These are phyloP conservation scores for Phytophthora cajani DNA, from an alignment of 352 stramenopile genomes.

Conservation along the genomic window DNA sequence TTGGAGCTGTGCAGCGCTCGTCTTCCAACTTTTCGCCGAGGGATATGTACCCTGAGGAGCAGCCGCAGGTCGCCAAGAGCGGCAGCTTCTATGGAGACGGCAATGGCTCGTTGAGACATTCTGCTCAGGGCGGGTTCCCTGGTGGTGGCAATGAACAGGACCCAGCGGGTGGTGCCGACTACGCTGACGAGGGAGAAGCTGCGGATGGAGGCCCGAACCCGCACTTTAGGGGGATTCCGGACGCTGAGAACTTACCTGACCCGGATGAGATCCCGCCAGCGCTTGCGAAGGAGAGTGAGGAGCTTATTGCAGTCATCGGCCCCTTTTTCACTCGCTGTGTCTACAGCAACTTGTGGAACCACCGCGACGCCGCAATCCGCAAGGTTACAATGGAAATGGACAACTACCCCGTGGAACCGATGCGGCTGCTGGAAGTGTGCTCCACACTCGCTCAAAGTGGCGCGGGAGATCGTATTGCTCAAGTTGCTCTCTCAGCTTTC, in stretches of 20 bases:
- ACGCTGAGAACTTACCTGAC: constrained; percentile 72
- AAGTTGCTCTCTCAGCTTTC: constrained; percentile 81
- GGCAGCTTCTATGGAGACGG: constrained; percentile 20
- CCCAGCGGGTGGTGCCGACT: constrained; percentile 16
- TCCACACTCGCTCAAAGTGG: constrained; percentile 78
- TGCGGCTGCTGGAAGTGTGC: constrained; percentile 62
- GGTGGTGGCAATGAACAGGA: constrained; percentile 28
- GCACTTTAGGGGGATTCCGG: constrained; percentile 72
- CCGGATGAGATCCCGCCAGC: constrained; percentile 73
- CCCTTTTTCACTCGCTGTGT: constrained; percentile 82
- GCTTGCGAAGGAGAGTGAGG: constrained; percentile 78
- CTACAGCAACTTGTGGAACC: constrained; percentile 90
- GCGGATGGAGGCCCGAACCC: constrained; percentile 39
- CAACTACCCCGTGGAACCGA: constrained; percentile 54
- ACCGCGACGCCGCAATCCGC: constrained; percentile 81
- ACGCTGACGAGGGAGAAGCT: constrained; percentile 22
- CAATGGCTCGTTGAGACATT: constrained; percentile 24
- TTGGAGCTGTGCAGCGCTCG: constrained; percentile 38
- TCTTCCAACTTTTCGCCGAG: constrained; percentile 65
- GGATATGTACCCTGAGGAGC: constrained; percentile 73
- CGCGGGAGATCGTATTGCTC: constrained; percentile 72
- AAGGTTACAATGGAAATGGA: constrained; percentile 85
- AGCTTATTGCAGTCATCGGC: constrained; percentile 79
- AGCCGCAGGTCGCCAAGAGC: constrained; percentile 20
- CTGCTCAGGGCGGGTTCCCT: constrained; percentile 10